Conservation (phyloP, 257 asterid species). For the Fraxinus americana region DNA sequence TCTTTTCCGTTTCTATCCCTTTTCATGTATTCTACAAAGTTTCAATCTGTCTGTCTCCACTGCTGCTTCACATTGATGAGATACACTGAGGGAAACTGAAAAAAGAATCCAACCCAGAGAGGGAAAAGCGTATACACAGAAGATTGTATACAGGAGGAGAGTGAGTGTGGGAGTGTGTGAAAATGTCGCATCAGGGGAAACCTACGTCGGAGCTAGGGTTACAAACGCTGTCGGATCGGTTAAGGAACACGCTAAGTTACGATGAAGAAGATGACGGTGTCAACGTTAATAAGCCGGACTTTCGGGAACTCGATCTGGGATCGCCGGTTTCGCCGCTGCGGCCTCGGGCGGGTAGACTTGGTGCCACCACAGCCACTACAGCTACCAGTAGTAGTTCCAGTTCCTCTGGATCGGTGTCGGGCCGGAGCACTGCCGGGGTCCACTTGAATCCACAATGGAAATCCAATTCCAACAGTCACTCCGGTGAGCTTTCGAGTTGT, state of each 20-base stretch:
- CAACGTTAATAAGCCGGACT: slow-evolving; percentile 52
- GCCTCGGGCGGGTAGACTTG: slow-evolving; percentile 33
- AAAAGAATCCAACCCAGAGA: neutral
- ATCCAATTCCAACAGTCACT: slow-evolving; percentile 50
- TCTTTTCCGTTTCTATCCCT: slow-evolving; percentile 9
- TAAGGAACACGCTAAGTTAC: slow-evolving; percentile 31
- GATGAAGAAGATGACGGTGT: slow-evolving; percentile 28
- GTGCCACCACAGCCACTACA: slow-evolving; percentile 35
- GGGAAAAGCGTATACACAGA: neutral
- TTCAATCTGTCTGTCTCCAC: slow-evolving; percentile 23
- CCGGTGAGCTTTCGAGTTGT: slow-evolving; percentile 48
- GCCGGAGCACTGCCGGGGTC: slow-evolving; percentile 34
- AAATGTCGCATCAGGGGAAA: slow-evolving; percentile 49
- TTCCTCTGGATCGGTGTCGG: slow-evolving; percentile 70
- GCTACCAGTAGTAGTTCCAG: slow-evolving; percentile 64
- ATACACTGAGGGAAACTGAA: neutral
- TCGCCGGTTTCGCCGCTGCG: slow-evolving; percentile 61
- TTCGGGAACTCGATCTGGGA: slow-evolving; percentile 61
- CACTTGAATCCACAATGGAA: slow-evolving; percentile 33
- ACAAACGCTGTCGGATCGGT: slow-evolving; percentile 48
- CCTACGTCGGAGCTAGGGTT: slow-evolving; percentile 35
- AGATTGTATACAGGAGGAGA: neutral
- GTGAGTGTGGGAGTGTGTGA: slow-evolving; percentile 8
- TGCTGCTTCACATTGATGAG: slow-evolving; percentile 36
- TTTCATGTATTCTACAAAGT: slow-evolving; percentile 29